These are phyloP conservation scores for Theobroma cacao DNA, from an alignment of 345 rosid species.

Conservation along the genomic window DNA sequence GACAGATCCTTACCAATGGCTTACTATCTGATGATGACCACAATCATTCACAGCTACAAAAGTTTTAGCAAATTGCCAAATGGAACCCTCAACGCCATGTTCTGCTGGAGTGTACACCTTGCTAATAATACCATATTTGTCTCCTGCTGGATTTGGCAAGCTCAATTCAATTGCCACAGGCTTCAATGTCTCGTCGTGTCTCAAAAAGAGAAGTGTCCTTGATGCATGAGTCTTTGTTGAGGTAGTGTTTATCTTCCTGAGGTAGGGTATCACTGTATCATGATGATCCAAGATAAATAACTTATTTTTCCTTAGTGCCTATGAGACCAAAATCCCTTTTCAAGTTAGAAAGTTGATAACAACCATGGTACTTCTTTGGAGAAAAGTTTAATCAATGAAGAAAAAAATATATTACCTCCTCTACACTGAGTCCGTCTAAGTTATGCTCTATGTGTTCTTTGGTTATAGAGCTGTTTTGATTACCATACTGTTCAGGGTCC, in stretches of 20 bases:
- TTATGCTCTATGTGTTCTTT: slow-evolving; percentile 43
- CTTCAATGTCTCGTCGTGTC: slow-evolving; percentile 62
- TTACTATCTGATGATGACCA: slow-evolving; percentile 81
- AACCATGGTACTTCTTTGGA: not conserved
- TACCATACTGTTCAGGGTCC: slow-evolving; percentile 49
- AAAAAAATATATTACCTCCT: not conserved
- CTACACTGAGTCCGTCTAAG: slow-evolving; percentile 46
- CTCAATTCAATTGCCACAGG: slow-evolving; percentile 83
- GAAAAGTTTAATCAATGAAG: too few relatives aligned
- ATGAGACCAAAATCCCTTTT: not conserved
- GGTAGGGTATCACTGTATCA: slow-evolving; percentile 70
- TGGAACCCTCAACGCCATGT: slow-evolving; percentile 48
- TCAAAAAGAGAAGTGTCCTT: slow-evolving; percentile 66
- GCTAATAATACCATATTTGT: slow-evolving; percentile 53
- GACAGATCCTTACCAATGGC: slow-evolving; percentile 55
- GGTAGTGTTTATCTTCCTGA: slow-evolving; percentile 43
- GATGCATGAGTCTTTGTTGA: slow-evolving; percentile 68
- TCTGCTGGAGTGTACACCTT: slow-evolving; percentile 69
- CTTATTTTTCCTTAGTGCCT: slow-evolving; percentile 58
- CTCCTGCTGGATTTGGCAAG: slow-evolving; percentile 71
- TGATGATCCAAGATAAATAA: slow-evolving; percentile 80
- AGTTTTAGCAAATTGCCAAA: slow-evolving; percentile 91
- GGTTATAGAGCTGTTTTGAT: slow-evolving; percentile 58
- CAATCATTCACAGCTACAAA: slow-evolving; percentile 77
- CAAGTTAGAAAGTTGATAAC: not conserved